A percentile compares a stretch with the other conserved stretches of the same genome.
phyloP scores from a whole-genome alignment of 805 yeast species.

The Lipomyces mesembrius region DNA sequence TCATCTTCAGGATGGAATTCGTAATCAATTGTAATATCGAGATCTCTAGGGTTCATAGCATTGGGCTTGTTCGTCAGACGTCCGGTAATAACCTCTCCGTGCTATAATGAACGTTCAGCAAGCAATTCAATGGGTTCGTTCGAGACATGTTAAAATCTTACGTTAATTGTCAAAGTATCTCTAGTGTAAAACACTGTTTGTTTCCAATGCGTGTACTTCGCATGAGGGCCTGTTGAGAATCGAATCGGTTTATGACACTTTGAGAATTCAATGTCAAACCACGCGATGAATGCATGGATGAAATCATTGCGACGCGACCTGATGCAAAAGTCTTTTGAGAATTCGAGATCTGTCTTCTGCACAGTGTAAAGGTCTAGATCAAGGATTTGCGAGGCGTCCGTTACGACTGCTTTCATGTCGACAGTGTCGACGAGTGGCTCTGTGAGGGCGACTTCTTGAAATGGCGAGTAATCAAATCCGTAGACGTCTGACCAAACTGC shows the following conservation, averaged over 20 bases:
- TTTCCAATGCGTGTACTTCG: slow-evolving; percentile 97
- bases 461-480: slow-evolving; percentile 93
- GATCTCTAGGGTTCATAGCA: slow-evolving; percentile 78
- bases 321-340: slow-evolving; percentile 68
- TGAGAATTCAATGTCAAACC: slow-evolving; percentile 93
- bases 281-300: slow-evolving; percentile 86
- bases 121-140: background rate
- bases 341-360: slow-evolving; percentile 77
- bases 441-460: slow-evolving; percentile 79
- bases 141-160: slow-evolving; percentile 4
- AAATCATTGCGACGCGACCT: slow-evolving; percentile 77
- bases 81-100: slow-evolving; percentile 78
- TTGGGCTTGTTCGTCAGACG: slow-evolving; percentile 77
- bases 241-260: slow-evolving; percentile 57
- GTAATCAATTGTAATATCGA: slow-evolving; percentile 76
- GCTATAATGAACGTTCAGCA: slow-evolving; percentile 53
- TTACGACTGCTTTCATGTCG: slow-evolving; percentile 71
- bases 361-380: slow-evolving; percentile 92
- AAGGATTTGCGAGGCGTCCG: slow-evolving; percentile 71
- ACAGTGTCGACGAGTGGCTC: slow-evolving; percentile 98
- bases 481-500: slow-evolving; percentile 82
- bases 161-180: slow-evolving; percentile 62
- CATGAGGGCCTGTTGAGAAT: slow-evolving; percentile 94
- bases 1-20: slow-evolving; percentile 52
- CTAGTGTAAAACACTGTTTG: slow-evolving; percentile 92